Evolutionary conservation across 1,284 basidiomycete species (phyloP).

Genomic region (Schizophyllum commune): DNA sequence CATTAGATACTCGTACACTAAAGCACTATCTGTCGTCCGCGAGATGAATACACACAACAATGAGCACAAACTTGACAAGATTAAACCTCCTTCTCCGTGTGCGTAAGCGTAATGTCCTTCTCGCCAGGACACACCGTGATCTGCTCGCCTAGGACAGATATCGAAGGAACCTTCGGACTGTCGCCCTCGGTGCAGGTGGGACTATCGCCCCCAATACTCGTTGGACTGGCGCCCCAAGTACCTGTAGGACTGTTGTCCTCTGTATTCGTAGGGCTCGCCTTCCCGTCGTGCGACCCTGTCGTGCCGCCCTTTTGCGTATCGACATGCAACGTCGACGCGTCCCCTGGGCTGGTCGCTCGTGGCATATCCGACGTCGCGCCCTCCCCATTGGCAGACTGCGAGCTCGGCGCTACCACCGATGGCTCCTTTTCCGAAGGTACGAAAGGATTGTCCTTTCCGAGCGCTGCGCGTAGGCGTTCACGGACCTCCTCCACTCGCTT

Average conservation of each 20-base stretch:
- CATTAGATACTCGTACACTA: too few relatives aligned
- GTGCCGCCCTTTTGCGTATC: not conserved
- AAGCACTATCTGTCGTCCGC: too few relatives aligned
- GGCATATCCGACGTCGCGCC: not conserved
- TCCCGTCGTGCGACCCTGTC: not conserved
- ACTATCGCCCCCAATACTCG: not conserved
- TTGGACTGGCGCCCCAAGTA: not conserved
- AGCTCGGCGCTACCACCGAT: not conserved
- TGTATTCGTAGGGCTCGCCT: not conserved
- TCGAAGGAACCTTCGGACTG: not conserved
- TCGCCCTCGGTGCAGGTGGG: not conserved
- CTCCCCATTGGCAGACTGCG: not conserved
- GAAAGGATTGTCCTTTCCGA: slow-evolving; percentile 23
- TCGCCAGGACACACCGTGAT: not conserved
- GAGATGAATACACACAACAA: too few relatives aligned
- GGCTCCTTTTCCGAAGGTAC: not conserved
- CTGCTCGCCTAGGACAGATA: not conserved
- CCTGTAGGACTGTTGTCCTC: not conserved
- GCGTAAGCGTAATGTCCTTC: too few relatives aligned
- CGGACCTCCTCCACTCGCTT: slow-evolving; percentile 73
- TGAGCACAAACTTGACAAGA: too few relatives aligned
- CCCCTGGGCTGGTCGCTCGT: not conserved
- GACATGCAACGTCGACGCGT: not conserved
- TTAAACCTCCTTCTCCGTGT: too few relatives aligned
- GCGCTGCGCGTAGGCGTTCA: slow-evolving; percentile 59